Conservation (phyloP, 1,284 basidiomycete species). For the Xanthoconium separans region DNA sequence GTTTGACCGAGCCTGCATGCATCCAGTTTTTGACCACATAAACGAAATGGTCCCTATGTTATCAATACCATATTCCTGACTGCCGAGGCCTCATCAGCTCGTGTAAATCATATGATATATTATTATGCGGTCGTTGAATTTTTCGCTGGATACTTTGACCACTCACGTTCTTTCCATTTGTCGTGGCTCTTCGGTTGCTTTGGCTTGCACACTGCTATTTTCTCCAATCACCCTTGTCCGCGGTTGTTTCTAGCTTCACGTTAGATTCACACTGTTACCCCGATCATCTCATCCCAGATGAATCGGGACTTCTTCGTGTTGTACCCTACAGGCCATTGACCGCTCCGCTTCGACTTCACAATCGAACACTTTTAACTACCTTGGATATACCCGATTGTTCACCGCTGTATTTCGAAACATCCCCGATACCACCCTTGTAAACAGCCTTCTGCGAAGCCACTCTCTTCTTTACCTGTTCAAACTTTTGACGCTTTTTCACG, state of each 20-base stretch:
- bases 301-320: slow-evolving; percentile 9
- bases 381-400: slow-evolving; percentile 83
- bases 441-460: slow-evolving; percentile 84
- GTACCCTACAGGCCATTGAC: slow-evolving; percentile 14
- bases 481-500: slow-evolving; percentile 91
- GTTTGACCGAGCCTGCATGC: slow-evolving; percentile 15
- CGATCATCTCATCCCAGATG: slow-evolving; percentile 11
- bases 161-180: slow-evolving; percentile 6
- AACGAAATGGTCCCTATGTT: slow-evolving; percentile 22
- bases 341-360: slow-evolving; percentile 32
- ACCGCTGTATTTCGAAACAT: slow-evolving; percentile 63
- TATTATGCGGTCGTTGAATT: slow-evolving; percentile 19
- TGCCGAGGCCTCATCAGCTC: slow-evolving; percentile 8
- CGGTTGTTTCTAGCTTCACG: slow-evolving; percentile 3
- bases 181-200: slow-evolving; percentile 3
- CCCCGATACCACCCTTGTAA: slow-evolving; percentile 81
- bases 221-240: slow-evolving; percentile 9
- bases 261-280: slow-evolving; percentile 11
- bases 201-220: slow-evolving; percentile 24
- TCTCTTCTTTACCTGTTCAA: slow-evolving; percentile 92
- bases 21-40: slow-evolving; percentile 29
- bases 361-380: slow-evolving; percentile 80
- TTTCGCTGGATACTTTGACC: slow-evolving; percentile 10
- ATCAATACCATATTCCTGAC: slow-evolving; percentile 30
- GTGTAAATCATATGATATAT: slow-evolving; percentile 25